A percentile compares a stretch with the other conserved stretches of the same genome.
These are phyloP conservation scores for Coemansia sp. DNA, from an alignment of 192 early-diverging fungal genomes.

Conservation along the genomic window DNA sequence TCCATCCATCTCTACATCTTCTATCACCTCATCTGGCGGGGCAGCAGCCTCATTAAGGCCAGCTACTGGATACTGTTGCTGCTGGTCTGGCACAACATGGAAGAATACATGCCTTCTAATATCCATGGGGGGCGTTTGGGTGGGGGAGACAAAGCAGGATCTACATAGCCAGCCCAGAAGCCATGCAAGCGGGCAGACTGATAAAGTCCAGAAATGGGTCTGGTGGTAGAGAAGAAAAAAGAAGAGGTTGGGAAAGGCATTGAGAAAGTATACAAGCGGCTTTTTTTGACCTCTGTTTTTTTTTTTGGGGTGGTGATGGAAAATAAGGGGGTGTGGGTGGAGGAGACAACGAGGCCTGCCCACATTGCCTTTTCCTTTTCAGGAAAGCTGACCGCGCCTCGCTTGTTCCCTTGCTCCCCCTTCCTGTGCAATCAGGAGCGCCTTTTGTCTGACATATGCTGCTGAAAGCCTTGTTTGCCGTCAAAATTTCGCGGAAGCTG, in stretches of 20 bases:
- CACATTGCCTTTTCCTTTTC: conserved; percentile 1
- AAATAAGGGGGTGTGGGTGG: conserved; percentile 2
- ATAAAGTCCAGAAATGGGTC: conserved; percentile 4
- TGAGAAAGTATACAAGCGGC: background rate
- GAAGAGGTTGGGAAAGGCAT: background rate
- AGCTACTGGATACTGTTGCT: background rate
- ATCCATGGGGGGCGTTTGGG: background rate
- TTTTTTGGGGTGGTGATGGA: conserved; percentile 3
- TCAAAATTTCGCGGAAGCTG: no score
- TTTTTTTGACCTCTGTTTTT: conserved; percentile 7
- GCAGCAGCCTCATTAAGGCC: background rate
- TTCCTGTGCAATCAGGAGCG: background rate
- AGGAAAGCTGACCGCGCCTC: conserved; percentile 2
- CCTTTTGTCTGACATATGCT: no score
- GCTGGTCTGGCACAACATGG: background rate
- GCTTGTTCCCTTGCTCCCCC: background rate
- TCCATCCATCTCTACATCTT: no score
- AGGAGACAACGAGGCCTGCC: background rate
- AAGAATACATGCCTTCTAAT: background rate
- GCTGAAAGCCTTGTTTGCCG: no score
- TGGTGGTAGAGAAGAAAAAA: background rate
- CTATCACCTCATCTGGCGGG: no score
- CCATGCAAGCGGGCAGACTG: background rate
- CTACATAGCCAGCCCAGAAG: conserved; percentile 1
- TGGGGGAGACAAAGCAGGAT: background rate